Base-by-base conservation (phyloP, 352 stramenopile species). In the Pelagophyceae sp. region DNA sequence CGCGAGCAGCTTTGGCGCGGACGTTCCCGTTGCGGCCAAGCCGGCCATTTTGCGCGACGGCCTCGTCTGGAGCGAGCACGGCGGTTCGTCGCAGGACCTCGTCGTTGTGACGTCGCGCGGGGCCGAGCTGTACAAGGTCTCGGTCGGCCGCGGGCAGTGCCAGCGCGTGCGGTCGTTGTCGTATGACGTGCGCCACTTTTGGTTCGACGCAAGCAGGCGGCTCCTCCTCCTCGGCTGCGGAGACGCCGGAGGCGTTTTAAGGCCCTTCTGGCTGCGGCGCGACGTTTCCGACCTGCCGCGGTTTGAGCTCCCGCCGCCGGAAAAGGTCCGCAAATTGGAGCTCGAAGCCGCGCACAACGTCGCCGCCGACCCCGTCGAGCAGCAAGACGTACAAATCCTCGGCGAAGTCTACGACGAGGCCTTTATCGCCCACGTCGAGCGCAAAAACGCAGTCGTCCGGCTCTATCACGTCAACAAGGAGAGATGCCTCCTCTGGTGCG, bases 321-420 rank as follows among this genome's bases (percentile, higher is more conserved):
- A 71, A 11, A 35, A 38, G 5, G 33, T 71, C 33, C 61, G 19
- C 3, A 3, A 93, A 93, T 70, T 94, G 89, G 87, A 94, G 94
- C 72, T 94, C 88, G 54, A 94, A 94, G 6, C 89, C 88, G 0
- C 88, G 89, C 6, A 94, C 88, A 78, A 94, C 90, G 19, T 94
- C 77, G 11, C 15, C 15, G 27, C 2, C 54, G 2, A 6, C 54
- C 2, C 54, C 2, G 2, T 63, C 15, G 54, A 63, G 11, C 54
- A 15, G 15, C 27, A 2, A 2, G 54, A 63, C 27, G 11, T 63
- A 2, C 15, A 11, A 11, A 23, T 63, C 11, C 27, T 63, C 54
- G 54, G 15, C 15, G 54, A 15, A 2, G 27, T n/a, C 54, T 63
- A 63, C 54, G 54, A 27, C 54, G 54, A 20, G 54, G 2, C 54